Evolutionary conservation across 495 filamentous ascomycete species (phyloP), one percentile per base, ranked within the genome.

Genomic region (Neurospora sp.): DNA sequence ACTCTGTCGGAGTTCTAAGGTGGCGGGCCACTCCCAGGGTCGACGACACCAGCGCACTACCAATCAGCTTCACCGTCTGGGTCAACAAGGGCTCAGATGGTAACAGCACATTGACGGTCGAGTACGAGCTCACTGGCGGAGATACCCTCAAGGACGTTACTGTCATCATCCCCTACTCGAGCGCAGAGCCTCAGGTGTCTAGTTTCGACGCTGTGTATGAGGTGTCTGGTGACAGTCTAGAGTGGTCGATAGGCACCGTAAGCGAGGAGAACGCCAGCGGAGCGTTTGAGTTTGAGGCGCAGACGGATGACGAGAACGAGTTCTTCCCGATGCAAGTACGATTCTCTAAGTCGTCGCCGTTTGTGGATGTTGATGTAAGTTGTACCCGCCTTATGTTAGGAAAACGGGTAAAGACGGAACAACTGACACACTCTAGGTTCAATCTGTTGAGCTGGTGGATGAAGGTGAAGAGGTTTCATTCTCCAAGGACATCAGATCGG

Each of bases 241-340:
- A 98, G 78, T 98, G 95, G 95, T 92, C 89, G 69, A 91, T 98
- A 75, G 93, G 94, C 75, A 87, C 87, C 28, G 89, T 98, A 69
- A 90, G 92, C 77, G 91, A 93, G 73, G 89, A 88, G 31, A 96
- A 96, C 78, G 80, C 90, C 2, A 92, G 87, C 34, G 95, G 95
- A 24, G 90, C 90, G 39, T 98, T 98, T 77, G 95, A 98, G 79
- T 97, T 98, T 74, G 95, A 98, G 82, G 92, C 93, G 19, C 89
- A 92, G 77, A 93, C 93, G 38, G 89, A 90, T 69, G 89, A 89
- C 71, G 95, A 97, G 81, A 89, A 90, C 71, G 94, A 96, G 74
- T 98, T 98, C 84, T 98, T 98, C 90, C 95, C 95, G 1, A 98
- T 98, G 94, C 90, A 87, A 69, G 92, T 98, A 39, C 89, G 89